These are phyloP conservation scores for Pythium brachiatum DNA, from an alignment of 352 stramenopile genomes.

Conservation along the genomic window DNA sequence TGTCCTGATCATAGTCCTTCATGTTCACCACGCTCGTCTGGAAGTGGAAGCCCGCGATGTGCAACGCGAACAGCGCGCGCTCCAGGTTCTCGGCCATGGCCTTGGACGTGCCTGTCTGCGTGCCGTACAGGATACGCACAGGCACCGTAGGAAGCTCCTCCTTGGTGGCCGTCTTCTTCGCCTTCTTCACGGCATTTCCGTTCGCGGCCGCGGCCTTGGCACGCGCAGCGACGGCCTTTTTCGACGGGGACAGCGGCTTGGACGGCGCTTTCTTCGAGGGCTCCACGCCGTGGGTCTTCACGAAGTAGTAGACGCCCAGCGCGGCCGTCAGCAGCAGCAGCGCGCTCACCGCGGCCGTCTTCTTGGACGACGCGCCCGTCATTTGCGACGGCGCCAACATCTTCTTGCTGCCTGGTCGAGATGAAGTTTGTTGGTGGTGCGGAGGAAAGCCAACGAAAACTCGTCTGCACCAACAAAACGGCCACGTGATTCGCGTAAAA, in stretches of 20 bases:
- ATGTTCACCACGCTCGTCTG: slow-evolving; percentile 83
- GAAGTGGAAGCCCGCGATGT: slow-evolving; percentile 79
- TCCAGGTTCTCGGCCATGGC: slow-evolving; percentile 71
- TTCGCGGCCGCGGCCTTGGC: slow-evolving; percentile 22
- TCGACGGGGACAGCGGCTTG: slow-evolving; percentile 7
- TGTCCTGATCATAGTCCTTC: slow-evolving; percentile 89
- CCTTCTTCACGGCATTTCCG: slow-evolving; percentile 24
- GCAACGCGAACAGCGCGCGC: slow-evolving; percentile 76
- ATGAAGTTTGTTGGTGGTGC: slow-evolving; percentile 6
- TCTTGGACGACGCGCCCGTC: slow-evolving; percentile 8
- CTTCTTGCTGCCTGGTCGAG: background rate
- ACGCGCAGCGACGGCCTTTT: slow-evolving; percentile 11
- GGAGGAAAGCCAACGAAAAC: slow-evolving; percentile 7
- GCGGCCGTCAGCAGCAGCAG: slow-evolving; percentile 46
- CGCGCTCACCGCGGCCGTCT: slow-evolving; percentile 36
- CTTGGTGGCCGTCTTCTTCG: slow-evolving; percentile 13
- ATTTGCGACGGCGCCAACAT: slow-evolving; percentile 22
- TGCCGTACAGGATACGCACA: slow-evolving; percentile 85
- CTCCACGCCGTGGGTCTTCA: slow-evolving; percentile 21
- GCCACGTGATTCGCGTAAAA: background rate
- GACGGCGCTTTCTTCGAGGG: slow-evolving; percentile 17
- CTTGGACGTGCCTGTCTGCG: slow-evolving; percentile 82
- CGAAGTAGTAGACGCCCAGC: slow-evolving; percentile 44
- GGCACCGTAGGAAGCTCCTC: slow-evolving; percentile 38
- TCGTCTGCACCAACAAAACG: slow-evolving; percentile 19